Conservation (phyloP, 352 stramenopile genomes). For the Pythium volutum region DNA sequence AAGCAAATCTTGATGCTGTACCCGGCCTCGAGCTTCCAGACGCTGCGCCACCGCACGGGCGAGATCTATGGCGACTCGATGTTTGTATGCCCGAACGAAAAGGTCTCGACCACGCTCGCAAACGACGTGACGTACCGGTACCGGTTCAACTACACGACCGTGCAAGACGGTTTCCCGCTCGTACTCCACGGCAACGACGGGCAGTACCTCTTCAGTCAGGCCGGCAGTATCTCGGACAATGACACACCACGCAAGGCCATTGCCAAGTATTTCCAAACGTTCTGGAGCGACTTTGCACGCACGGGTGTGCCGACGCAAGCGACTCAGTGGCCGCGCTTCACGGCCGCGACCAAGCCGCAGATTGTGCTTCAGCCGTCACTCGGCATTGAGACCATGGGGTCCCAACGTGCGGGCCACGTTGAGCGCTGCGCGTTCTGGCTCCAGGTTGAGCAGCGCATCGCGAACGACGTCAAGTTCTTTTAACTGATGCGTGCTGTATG, state of each 20-base stretch:
- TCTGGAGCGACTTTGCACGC: constrained; percentile 21
- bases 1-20: neutral
- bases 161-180: constrained; percentile 1
- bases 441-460: too few relatives aligned
- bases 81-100: constrained; percentile 18
- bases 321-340: constrained; percentile 5
- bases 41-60: neutral
- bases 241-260: too few relatives aligned
- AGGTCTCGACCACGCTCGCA: neutral
- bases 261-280: constrained; percentile 5
- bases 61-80: constrained; percentile 10
- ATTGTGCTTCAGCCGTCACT: constrained; percentile 18
- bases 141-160: too few relatives aligned
- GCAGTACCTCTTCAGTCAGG: constrained; percentile 10
- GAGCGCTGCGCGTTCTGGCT: constrained; percentile 19
- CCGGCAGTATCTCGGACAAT: neutral
- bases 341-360: neutral
- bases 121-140: too few relatives aligned
- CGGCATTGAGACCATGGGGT: constrained; percentile 8
- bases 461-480: too few relatives aligned
- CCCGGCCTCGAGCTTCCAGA: neutral
- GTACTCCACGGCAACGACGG: constrained; percentile 11
- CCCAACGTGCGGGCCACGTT: constrained; percentile 7
- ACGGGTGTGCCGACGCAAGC: constrained; percentile 3
- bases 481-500: too few relatives aligned